Base-by-base conservation (phyloP, 495 filamentous ascomycete species). In the Geopyxis carbonaria region DNA sequence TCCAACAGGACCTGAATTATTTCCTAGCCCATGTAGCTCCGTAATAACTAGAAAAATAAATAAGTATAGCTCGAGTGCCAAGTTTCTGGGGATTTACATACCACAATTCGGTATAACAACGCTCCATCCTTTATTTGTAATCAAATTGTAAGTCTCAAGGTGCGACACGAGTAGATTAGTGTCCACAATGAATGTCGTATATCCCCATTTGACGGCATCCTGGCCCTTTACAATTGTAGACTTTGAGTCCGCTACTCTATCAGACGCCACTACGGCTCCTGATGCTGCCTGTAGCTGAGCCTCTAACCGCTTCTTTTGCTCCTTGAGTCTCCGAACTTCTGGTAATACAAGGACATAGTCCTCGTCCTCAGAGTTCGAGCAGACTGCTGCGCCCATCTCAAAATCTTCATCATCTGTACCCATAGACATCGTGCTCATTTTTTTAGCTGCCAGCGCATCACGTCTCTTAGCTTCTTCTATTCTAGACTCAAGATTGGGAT, bases 91-190 rank as follows among this genome's bases (percentile, higher is more conserved):
- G 8, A 19, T 10, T 6, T 15, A 38, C 52, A 38, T 48, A 56
- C 52, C 53, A 40, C 40, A 43, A 29, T 56, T 56, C 19, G 53
- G 53, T 18, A 56, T 48, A 22, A 55, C 40, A 6, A 56, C 42
- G 6, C 40, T 22, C 53, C 53, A 56, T 21, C 43, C 38, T 14
- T 25, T 28, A 2, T 35, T 43, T n/a, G 35, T 38, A 11, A 56
- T 33, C 29, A 51, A 54, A 11, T 40, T 46, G 20, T 55, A 56
- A 4, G 45, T 45, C 22, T 48, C 47, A 3, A 48, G 47, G 11
- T 55, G 47, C 10, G 43, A 44, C 8, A 56, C 22, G 4, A 56
- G 22, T 5, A 56, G 28, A 33, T 56, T 56, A 8, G 53, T 56
- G 34, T 56, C 53, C 13, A 56, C 47, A 11, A 56, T 42, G 32